These are phyloP conservation scores for Syzygium jambos DNA, from an alignment of 345 rosid genomes.

Conservation along the genomic window DNA sequence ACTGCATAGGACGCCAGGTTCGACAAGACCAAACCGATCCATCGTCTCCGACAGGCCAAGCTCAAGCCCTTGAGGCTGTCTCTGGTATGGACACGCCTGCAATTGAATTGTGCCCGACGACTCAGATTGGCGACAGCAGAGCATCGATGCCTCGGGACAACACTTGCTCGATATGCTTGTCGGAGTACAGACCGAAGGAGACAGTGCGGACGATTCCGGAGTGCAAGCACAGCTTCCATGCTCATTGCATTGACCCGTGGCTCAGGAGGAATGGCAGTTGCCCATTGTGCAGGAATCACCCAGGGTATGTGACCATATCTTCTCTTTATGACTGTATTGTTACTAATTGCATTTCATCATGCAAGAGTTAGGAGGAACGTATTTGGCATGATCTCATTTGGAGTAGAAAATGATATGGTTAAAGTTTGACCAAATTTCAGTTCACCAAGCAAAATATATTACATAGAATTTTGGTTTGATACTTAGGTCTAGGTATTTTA, in stretches of 20 bases:
- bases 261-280: constrained; percentile 43
- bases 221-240: constrained; percentile 62
- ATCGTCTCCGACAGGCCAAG: not conserved
- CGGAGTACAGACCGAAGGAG: constrained; percentile 47
- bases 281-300: constrained; percentile 53
- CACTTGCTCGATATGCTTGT: constrained; percentile 45
- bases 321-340: not conserved
- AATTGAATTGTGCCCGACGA: constrained; percentile 12
- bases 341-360: not conserved
- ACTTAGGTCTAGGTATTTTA: not conserved
- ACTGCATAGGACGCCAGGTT: not conserved
- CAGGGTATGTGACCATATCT: constrained; percentile 3
- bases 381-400: not conserved
- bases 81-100: not conserved
- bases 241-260: constrained; percentile 54
- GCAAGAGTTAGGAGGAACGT: not conserved
- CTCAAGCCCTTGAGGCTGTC: not conserved
- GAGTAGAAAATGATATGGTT: too few species aligned
- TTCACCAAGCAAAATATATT: too few species aligned
- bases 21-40: not conserved
- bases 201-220: constrained; percentile 39
- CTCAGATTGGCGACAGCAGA: constrained; percentile 34
- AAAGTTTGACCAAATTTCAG: too few species aligned
- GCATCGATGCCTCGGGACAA: constrained; percentile 33
- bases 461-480: not conserved